Evolutionary conservation across 306 rosid species (phyloP), one percentile per base, ranked within the genome.

Genomic region (Cajanus cajan): DNA sequence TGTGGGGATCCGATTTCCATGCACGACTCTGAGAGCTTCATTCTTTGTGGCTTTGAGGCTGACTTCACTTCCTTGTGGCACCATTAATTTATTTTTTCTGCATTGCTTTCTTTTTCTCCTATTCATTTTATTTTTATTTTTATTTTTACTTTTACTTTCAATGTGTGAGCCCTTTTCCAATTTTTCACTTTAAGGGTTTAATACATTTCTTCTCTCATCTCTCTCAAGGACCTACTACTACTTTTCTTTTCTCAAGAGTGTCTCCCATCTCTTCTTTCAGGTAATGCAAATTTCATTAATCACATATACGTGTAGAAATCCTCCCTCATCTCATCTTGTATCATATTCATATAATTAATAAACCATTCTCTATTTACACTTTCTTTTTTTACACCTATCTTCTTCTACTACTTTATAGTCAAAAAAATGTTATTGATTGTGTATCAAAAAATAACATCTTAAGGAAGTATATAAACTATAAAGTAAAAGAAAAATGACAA

Each of bases 1-100:
- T 76, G 59, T 51, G 74, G 69, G 80, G 90, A 90, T 77, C 88
- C 80, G 24, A 82, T 72, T 22, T 84, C 86, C 80, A 78, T 88
- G 85, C 83, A 77, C 3, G 79, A 79, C 62, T 43, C 89, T 7
- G 86, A 82, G 47, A 55, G 61, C 67, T 24, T 71, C 73, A 82
- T 84, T 67, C 87, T 83, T 71, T 73, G 68, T 31, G 78, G 84
- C 31, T 90, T 86, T 51, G 90, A 88, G 31, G 71, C 31, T 3
- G 1, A 28, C n/a, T n/a, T n/a, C n/a, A n/a, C 63, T 66, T 85
- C 86, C 11, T 73, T 85, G 55, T 90, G 92, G 92, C 88, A 85
- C 68, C 85, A 83, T 70, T 86, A 83, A 85, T 40, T 43, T 59
- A 21, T 59, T 40, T 31, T 40, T 74, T 65, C 51, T 58, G 18